phyloP scores from a whole-genome alignment of 2,329 filamentous ascomycete species.

The Curvularia verruculosa region DNA sequence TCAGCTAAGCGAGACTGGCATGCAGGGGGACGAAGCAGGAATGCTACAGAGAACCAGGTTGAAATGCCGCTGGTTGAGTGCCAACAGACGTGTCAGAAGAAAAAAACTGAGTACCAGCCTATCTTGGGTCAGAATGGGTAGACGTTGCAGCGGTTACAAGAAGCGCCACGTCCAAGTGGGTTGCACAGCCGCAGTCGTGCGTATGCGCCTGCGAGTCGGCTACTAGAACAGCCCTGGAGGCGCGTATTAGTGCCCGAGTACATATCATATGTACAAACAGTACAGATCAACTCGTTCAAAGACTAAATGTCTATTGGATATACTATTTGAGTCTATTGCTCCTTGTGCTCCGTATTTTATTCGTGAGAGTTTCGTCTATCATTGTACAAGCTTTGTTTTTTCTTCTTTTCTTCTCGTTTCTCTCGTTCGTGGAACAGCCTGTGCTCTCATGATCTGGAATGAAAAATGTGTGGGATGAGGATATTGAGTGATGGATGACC shows the following conservation, averaged over 20 bases:
- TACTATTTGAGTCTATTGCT: slow-evolving; percentile 27
- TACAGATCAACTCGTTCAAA: slow-evolving; percentile 1
- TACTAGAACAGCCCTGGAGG: slow-evolving; percentile 1
- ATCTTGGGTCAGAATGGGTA: slow-evolving; percentile 1
- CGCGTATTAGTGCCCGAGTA: background rate
- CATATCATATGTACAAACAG: too few relatives aligned
- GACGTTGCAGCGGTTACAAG: slow-evolving; percentile 2
- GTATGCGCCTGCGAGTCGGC: slow-evolving; percentile 6
- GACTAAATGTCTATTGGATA: slow-evolving; percentile 17
- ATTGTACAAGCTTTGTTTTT: too few relatives aligned
- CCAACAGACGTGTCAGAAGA: background rate
- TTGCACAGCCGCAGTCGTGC: slow-evolving; percentile 11
- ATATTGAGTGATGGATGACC: background rate
- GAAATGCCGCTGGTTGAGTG: slow-evolving; percentile 1
- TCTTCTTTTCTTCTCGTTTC: slow-evolving; percentile 28
- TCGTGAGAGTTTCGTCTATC: slow-evolving; percentile 39
- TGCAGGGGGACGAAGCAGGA: slow-evolving; percentile 25
- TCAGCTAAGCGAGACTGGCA: slow-evolving; percentile 15
- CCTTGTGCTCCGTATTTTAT: slow-evolving; percentile 26
- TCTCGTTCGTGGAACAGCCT: slow-evolving; percentile 28
- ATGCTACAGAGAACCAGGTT: slow-evolving; percentile 4
- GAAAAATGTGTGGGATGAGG: slow-evolving; percentile 3
- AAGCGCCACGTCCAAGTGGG: slow-evolving; percentile 4
- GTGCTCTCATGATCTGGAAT: slow-evolving; percentile 31
- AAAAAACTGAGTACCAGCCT: background rate